Percentiles rank a stretch among this genome's conserved stretches.
phyloP scores from a whole-genome alignment of 129 eudicot genomes.

The Artemisia annua region DNA sequence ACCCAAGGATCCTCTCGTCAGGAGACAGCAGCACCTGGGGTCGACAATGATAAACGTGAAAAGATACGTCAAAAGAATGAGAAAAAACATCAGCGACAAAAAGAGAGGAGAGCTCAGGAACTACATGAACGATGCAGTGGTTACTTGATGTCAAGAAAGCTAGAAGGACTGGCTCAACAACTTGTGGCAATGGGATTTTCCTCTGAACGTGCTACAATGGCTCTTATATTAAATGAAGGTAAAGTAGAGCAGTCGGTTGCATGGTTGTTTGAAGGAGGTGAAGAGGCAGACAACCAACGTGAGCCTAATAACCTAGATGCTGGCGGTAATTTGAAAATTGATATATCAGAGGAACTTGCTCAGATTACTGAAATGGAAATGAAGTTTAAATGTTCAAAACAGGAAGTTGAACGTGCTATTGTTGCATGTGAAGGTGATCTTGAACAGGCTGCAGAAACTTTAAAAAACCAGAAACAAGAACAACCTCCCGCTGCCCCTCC shows the following conservation, averaged over 20 bases:
- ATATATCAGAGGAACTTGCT: conserved; percentile 79
- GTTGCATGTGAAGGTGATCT: conserved; percentile 79
- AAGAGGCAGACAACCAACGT: conserved; percentile 46
- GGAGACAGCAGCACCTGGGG: conserved; percentile 49
- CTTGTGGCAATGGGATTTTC: conserved; percentile 81
- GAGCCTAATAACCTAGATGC: conserved; percentile 48
- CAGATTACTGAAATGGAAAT: conserved; percentile 58
- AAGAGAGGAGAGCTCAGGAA: conserved; percentile 84
- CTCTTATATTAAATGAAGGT: conserved; percentile 77
- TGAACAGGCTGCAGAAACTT: conserved; percentile 65
- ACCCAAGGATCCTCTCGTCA: conserved; percentile 43
- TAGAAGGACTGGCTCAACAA: conserved; percentile 70
- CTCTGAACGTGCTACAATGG: conserved; percentile 79
- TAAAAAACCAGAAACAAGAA: conserved; percentile 64
- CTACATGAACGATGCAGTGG: conserved; percentile 76
- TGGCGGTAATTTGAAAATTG: conserved; percentile 62
- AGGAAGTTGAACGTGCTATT: conserved; percentile 68
- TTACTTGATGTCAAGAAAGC: conserved; percentile 78
- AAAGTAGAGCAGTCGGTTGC: conserved; percentile 70
- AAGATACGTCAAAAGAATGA: conserved; percentile 78
- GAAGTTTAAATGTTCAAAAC: conserved; percentile 64
- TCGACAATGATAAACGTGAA: conserved; percentile 72
- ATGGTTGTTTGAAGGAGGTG: conserved; percentile 72
- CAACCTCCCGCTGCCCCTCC: conserved; percentile 44
- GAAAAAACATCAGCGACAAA: conserved; percentile 78